Base-by-base conservation (phyloP, 768 basidiomycete genomes). In the Lanmaoa rubissima region DNA sequence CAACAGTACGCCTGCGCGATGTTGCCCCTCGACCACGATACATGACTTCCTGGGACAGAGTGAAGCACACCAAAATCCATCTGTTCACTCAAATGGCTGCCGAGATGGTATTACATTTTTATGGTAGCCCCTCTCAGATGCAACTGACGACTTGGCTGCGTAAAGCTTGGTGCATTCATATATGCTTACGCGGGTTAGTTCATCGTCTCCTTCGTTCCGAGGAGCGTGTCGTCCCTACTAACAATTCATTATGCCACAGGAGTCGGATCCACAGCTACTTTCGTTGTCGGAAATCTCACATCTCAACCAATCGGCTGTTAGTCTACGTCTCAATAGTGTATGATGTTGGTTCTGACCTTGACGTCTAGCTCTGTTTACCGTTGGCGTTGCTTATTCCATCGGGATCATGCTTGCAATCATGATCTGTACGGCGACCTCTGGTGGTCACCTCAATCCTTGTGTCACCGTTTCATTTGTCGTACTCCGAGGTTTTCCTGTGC, bases 371-470 rank as follows among this genome's bases (percentile, higher is more conserved):
- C 48, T 87, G 7, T 67, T 82, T 5, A 84, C 84, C 36, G 72
- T 87, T 21, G 87, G 84, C 31, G 63, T 82, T 35, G 80, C 76
- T 1, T 88, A 87, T 69, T 76, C 78, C 5, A 70, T 79, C 36
- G 86, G 86, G 26, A 84, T 87, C 58, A 60, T 85, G 16, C 76
- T 87, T 48, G 87, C 86, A 1, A 65, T 88, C 50, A 67, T 70
- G 10, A 69, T 85, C 28, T 84, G 80, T 50, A 71, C 70, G 5
- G 67, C 79, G n/a, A 78, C 84, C 1, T 86, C 84, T 13, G 83
- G 82, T 12, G 81, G 85, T 21, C 87, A 88, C 62, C 83, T 88
- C 66, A 85, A 78, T 52, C 90, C 89, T 2, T 78, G 80, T 47
- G 76, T 88, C 21, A 84, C 86, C 4, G 72, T 87, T 46, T 69